phyloP scores from a whole-genome alignment of 2,329 filamentous ascomycete species.

The Exophiala sp. region DNA sequence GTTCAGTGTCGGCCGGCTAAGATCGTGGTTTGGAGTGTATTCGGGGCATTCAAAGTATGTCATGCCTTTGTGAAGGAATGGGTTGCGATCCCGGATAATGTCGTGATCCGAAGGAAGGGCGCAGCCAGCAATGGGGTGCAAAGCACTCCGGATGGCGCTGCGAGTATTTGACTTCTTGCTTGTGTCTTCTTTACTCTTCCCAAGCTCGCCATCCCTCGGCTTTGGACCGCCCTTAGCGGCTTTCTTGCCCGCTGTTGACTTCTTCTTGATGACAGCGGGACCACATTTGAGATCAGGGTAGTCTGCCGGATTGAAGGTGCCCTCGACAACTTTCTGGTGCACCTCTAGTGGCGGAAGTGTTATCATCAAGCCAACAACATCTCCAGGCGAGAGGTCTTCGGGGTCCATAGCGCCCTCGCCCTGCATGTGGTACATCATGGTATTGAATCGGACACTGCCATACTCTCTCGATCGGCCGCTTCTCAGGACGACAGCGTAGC shows the following conservation, averaged over 20 bases:
- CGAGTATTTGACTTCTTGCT: constrained; percentile 13
- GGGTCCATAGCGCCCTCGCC: constrained; percentile 84
- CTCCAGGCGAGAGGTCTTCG: constrained; percentile 76
- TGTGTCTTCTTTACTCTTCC: constrained; percentile 18
- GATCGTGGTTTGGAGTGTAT: constrained; percentile 78
- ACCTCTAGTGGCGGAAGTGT: constrained; percentile 77
- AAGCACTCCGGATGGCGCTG: constrained; percentile 13
- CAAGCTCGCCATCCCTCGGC: constrained; percentile 20
- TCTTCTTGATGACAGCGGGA: constrained; percentile 26
- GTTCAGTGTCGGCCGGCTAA: constrained; percentile 60
- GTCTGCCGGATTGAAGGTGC: constrained; percentile 82
- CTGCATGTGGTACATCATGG: constrained; percentile 88
- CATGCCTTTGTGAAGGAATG: constrained; percentile 73
- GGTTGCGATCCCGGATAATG: constrained; percentile 89
- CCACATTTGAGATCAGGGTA: constrained; percentile 30
- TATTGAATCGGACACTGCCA: constrained; percentile 72
- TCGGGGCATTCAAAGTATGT: constrained; percentile 72
- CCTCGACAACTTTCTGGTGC: constrained; percentile 81
- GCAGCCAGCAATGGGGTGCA: constrained; percentile 11
- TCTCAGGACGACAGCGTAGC: constrained; percentile 25
- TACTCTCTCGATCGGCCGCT: constrained; percentile 37
- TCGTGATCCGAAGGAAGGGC: constrained; percentile 44
- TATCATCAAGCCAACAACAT: constrained; percentile 91
- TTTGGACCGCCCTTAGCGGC: constrained; percentile 20
- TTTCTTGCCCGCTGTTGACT: constrained; percentile 23